Base-by-base conservation (phyloP, 441 rosid genomes). In the Populus hybrid region DNA sequence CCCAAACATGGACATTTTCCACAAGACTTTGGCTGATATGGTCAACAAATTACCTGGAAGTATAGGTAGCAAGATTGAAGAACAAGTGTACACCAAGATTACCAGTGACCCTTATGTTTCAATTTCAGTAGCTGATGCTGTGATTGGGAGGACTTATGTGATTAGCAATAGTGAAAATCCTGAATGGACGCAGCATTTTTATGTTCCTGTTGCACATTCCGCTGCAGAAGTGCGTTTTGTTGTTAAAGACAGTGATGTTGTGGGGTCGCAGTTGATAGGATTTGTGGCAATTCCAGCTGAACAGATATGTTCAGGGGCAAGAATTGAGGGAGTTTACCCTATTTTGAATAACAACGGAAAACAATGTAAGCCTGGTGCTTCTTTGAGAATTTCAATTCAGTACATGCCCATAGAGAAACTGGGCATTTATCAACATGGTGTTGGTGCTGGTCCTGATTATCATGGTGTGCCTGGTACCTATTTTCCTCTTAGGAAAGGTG, bases 81-180 rank as follows among this genome's bases (percentile, higher is more conserved):
- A 89, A 28, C 89, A 81, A 40, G 57, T 84, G 83, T 73, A 69
- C 75, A 75, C 35, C 50, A 91, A 84, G 81, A 87, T 90, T 28
- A 96, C 99, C 7, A 96, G 99, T 50, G 99, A 96, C 85, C 99
- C 99, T 66, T 96, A 93, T 40, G 98, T 96, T 70, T 82, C 98
- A 16, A 86, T 96, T 65, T 76, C 93, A 6, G 86, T 96, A 73
- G 78, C 83, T 3, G 72, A 59, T 79, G 97, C 98, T 38, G 92
- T 90, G 23, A 79, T 96, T 36, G 98, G 94, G 67, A 87, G 95
- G 86, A 96, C 99, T 50, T 91, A 73, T 73, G 98, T 96, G 81
- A 84, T 94, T 73, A 93, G 90, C 84, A 96, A 96, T 83, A 77
- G 83, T 12, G 98, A 96, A 78, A 88, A 96, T 79, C 99, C 99